Base-by-base conservation (phyloP, 2,329 filamentous ascomycete genomes). In the Colletotrichum lupini region DNA sequence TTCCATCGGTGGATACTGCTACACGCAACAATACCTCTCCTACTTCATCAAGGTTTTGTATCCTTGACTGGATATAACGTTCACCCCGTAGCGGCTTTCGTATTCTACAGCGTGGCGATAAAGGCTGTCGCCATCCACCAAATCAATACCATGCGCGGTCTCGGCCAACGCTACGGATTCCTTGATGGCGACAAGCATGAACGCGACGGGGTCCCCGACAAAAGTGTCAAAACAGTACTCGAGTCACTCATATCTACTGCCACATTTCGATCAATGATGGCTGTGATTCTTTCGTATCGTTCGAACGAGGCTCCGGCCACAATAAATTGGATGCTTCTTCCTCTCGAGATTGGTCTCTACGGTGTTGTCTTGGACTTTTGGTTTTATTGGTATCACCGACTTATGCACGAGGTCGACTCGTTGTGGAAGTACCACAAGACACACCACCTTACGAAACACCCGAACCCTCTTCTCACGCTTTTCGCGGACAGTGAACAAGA, bases 391-490 rank as follows among this genome's bases (percentile, higher is more conserved):
- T 85, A 85, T 70, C 83, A 85, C 73, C 81, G 84, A 3, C 57
- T 79, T 19, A 85, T 84, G 82, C 84, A 86, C 71, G 83, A 85
- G 65, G 61, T 83, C 19, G 76, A 79, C 22, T 76, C 70, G 1
- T 78, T 86, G 14, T 86, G 84, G 84, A 80, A 83, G 57, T 85
- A 80, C 72, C 84, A 86, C 77, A 82, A 83, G 62, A 85, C 83
- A 0, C 84, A 86, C 67, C 84, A 86, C 74, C 77, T 86, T 9
- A 85, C 83, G 55, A 85, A 85, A 72, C 84, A 86, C 67, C 84
- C 84, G 4, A 85, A 83, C 59, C 82, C 83, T 7, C 79, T 86
- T 0, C 77, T 86, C 1, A 81, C 82, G 0, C 78, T 82, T 3
- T 86, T 85, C 75, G 83, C 84, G 53, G 84, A 85, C 62, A 62